A percentile compares a stretch with the other conserved stretches of the same genome.
Evolutionary conservation across 1,284 basidiomycete genomes (phyloP).

Genomic region (Cryptococcus sp.): DNA sequence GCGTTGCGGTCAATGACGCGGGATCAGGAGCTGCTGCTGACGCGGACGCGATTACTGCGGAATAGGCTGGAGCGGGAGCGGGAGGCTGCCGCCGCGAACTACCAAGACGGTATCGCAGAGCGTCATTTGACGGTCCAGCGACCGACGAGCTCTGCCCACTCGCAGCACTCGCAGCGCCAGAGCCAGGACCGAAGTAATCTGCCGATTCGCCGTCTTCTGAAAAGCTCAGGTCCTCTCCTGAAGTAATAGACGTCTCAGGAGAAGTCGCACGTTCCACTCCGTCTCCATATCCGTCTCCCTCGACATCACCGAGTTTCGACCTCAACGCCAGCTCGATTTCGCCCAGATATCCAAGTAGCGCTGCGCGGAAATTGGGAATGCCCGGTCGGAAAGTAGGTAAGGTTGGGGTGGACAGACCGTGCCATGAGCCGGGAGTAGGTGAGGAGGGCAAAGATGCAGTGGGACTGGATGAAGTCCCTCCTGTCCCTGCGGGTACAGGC

Average conservation of each 20-base stretch:
- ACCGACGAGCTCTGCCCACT: not conserved
- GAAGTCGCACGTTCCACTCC: conserved; percentile 7
- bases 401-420: conserved; percentile 19
- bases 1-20: not conserved
- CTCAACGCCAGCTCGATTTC: conserved; percentile 48
- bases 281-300: not conserved
- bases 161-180: not conserved
- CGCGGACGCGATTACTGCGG: not conserved
- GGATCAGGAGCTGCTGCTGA: not conserved
- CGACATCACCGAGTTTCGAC: conserved; percentile 30
- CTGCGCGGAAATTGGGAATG: conserved; percentile 40
- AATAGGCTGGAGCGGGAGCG: not conserved
- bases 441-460: not conserved
- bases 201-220: not conserved
- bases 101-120: not conserved
- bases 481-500: too few relatives aligned
- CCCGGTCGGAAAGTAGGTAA: conserved; percentile 25
- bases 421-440: conserved; percentile 3
- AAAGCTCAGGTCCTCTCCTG: conserved; percentile 7
- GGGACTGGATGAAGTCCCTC: not conserved
- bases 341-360: conserved; percentile 49
- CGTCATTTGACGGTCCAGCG: not conserved
- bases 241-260: conserved; percentile 2
- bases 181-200: conserved; percentile 5
- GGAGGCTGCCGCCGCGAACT: not conserved